These are phyloP conservation scores for Rhizopogon vulgaris DNA, from an alignment of 768 basidiomycete genomes.

Conservation along the genomic window DNA sequence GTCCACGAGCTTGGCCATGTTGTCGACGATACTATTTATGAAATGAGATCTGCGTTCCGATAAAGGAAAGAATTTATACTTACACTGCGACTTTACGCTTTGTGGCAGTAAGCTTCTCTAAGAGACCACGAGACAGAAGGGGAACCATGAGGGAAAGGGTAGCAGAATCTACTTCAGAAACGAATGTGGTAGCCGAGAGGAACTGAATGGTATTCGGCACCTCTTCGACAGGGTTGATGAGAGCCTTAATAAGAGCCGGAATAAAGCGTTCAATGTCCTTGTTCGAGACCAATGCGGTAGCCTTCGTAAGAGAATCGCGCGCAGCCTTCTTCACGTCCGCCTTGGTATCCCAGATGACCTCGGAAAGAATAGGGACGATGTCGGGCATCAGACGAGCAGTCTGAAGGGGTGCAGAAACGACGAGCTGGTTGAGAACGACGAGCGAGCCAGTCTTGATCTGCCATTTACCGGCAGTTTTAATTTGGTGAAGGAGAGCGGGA, in stretches of 20 bases:
- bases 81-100: slow-evolving; percentile 98
- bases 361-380: slow-evolving; percentile 89
- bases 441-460: slow-evolving; percentile 91
- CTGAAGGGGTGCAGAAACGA: slow-evolving; percentile 75
- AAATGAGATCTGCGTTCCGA: slow-evolving; percentile 11
- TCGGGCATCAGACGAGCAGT: slow-evolving; percentile 89
- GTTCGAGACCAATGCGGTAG: slow-evolving; percentile 92
- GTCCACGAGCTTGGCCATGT: slow-evolving; percentile 98
- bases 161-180: slow-evolving; percentile 97
- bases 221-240: slow-evolving; percentile 99
- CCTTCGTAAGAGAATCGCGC: slow-evolving; percentile 89
- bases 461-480: slow-evolving; percentile 97
- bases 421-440: slow-evolving; percentile 78
- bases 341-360: slow-evolving; percentile 98
- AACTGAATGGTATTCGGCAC: slow-evolving; percentile 91
- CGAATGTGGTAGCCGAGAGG: slow-evolving; percentile 98
- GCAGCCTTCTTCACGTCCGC: slow-evolving; percentile 98
- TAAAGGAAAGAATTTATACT: slow-evolving; percentile 23
- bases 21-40: slow-evolving; percentile 77
- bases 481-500: slow-evolving; percentile 83
- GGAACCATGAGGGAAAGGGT: slow-evolving; percentile 98
- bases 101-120: slow-evolving; percentile 90
- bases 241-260: slow-evolving; percentile 94
- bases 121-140: slow-evolving; percentile 87
- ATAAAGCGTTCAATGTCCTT: slow-evolving; percentile 98